Evolutionary conservation across 1,139 yeast species (phyloP).

Genomic region (Eremothecium sinecaudum): DNA sequence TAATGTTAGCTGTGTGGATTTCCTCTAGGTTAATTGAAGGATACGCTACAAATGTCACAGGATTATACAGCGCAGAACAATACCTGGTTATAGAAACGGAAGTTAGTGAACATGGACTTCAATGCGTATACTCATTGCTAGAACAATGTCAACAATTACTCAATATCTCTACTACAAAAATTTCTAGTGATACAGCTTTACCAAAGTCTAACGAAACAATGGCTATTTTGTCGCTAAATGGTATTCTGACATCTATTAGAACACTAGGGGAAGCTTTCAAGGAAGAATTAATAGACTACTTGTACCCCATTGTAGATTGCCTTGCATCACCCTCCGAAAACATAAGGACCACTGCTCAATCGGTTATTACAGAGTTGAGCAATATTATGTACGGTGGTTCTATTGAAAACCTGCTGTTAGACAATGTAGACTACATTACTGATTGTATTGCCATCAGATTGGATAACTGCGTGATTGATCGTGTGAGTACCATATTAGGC

Average conservation of each 20-base stretch:
- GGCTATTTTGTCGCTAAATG: conserved; percentile 26
- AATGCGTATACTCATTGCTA: neutral
- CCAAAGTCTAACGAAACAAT: conserved; percentile 12
- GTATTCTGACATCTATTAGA: conserved; percentile 35
- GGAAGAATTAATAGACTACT: conserved; percentile 43
- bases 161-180: neutral
- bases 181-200: conserved; percentile 4
- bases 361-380: conserved; percentile 41
- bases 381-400: conserved; percentile 48
- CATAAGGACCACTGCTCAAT: conserved; percentile 41
- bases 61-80: conserved; percentile 16
- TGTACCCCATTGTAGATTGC: conserved; percentile 48
- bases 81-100: conserved; percentile 23
- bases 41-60: conserved; percentile 8
- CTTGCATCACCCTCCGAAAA: conserved; percentile 40
- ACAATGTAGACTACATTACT: conserved; percentile 70
- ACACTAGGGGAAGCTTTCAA: conserved; percentile 36
- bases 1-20: conserved; percentile 25
- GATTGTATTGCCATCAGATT: conserved; percentile 65
- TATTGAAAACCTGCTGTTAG: conserved; percentile 44
- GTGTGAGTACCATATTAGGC: conserved; percentile 60
- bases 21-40: conserved; percentile 26
- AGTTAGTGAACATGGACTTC: neutral
- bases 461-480: conserved; percentile 63
- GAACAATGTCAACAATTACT: conserved; percentile 3